A percentile compares a stretch with the other conserved stretches of the same genome.
These are phyloP conservation scores for Beauveria sp. DNA, from an alignment of 2,329 filamentous ascomycete species.

Conservation along the genomic window DNA sequence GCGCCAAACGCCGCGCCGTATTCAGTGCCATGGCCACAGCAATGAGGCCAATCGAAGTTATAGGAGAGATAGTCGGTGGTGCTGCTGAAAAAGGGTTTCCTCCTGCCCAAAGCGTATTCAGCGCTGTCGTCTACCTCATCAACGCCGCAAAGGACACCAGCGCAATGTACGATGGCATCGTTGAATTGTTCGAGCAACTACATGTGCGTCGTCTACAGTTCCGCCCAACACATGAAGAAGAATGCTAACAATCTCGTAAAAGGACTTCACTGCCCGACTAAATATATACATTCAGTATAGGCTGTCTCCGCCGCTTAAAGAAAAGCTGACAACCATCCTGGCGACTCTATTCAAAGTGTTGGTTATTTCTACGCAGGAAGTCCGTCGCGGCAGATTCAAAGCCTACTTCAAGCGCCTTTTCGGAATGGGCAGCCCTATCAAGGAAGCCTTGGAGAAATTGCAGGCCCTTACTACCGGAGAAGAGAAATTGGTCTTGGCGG, in stretches of 20 bases:
- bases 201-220: conserved; percentile 19
- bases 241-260: background rate
- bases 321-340: conserved; percentile 34
- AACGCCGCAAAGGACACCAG: conserved; percentile 38
- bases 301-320: conserved; percentile 29
- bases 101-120: conserved; percentile 33
- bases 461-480: conserved; percentile 34
- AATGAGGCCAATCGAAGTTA: conserved; percentile 30
- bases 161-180: conserved; percentile 35
- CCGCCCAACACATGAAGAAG: background rate
- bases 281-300: conserved; percentile 32
- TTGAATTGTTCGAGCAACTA: conserved; percentile 35
- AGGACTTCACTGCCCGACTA: conserved; percentile 36
- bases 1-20: conserved; percentile 26
- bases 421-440: conserved; percentile 31
- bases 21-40: conserved; percentile 26
- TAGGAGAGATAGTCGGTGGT: conserved; percentile 31
- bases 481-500: conserved; percentile 34
- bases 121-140: conserved; percentile 35
- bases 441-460: conserved; percentile 31
- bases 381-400: conserved; percentile 33
- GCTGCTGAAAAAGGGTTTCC: conserved; percentile 31
- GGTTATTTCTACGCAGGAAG: conserved; percentile 33
- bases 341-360: conserved; percentile 38
- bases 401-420: conserved; percentile 33